A percentile compares a stretch with the other conserved stretches of the same genome.
Conservation (phyloP, 116 monocot genomes). For the Posidonia oceanica region DNA sequence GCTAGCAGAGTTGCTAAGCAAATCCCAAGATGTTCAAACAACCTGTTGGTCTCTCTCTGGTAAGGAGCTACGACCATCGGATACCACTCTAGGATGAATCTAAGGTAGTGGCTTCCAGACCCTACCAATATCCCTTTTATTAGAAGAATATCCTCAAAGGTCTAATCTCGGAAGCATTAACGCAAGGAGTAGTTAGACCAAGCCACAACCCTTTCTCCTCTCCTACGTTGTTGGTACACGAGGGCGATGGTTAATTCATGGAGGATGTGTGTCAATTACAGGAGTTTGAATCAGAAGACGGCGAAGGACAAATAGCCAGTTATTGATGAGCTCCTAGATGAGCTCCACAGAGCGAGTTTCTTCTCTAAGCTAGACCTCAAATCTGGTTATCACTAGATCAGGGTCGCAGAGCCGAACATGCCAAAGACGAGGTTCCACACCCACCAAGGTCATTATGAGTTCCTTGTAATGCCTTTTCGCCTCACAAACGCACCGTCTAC, state of each 20-base stretch:
- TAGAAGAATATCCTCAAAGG: too few relatives aligned
- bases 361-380: slow-evolving; percentile 1
- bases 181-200: too few relatives aligned
- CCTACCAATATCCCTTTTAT: too few relatives aligned
- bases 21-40: too few relatives aligned
- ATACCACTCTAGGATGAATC: too few relatives aligned
- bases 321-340: slow-evolving; percentile 1
- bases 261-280: slow-evolving; percentile 3
- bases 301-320: neutral
- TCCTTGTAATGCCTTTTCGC: neutral
- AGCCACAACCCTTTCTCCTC: neutral
- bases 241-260: neutral
- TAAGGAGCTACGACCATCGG: too few relatives aligned
- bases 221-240: neutral
- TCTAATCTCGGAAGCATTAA: too few relatives aligned
- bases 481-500: neutral
- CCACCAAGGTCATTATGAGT: neutral
- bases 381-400: neutral
- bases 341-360: neutral
- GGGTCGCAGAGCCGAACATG: neutral
- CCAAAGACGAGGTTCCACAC: neutral
- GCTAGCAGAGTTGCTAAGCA: too few relatives aligned
- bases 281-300: neutral
- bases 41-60: too few relatives aligned
- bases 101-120: too few relatives aligned